Percentiles rank a stretch among this genome's conserved stretches.
phyloP scores from a whole-genome alignment of 2,329 filamentous ascomycete species.

The Hymenoscyphus salicellus region DNA sequence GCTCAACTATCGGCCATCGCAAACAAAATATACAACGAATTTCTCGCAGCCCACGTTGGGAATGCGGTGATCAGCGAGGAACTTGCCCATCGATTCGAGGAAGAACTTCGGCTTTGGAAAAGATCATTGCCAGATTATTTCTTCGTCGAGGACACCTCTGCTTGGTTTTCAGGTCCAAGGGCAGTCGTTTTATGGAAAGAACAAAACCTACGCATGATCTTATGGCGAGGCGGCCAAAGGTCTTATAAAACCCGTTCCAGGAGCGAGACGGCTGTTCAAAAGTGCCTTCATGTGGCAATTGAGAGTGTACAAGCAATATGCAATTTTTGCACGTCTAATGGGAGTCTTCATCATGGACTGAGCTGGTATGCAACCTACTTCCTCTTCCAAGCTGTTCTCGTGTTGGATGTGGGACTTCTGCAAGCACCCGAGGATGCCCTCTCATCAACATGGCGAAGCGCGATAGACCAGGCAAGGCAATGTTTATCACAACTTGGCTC shows the following conservation, averaged over 20 bases:
- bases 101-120: conserved; percentile 38
- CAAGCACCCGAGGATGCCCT: conserved; percentile 17
- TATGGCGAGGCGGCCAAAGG: conserved; percentile 40
- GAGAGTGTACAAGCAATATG: conserved; percentile 40
- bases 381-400: conserved; percentile 44
- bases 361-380: conserved; percentile 46
- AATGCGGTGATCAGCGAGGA: conserved; percentile 38
- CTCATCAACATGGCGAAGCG: conserved; percentile 12
- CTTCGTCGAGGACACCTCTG: conserved; percentile 32
- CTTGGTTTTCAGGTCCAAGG: conserved; percentile 39
- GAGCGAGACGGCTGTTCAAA: conserved; percentile 32
- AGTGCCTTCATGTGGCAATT: conserved; percentile 41
- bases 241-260: conserved; percentile 36
- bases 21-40: conserved; percentile 42
- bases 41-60: conserved; percentile 40
- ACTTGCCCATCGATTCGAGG: conserved; percentile 41
- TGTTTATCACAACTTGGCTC: conserved; percentile 16
- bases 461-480: conserved; percentile 13
- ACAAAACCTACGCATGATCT: conserved; percentile 44
- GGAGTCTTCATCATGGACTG: conserved; percentile 36
- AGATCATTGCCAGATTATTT: conserved; percentile 38
- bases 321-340: conserved; percentile 36
- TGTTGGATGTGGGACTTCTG: conserved; percentile 38
- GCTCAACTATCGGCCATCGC: conserved; percentile 42
- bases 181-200: conserved; percentile 43